A percentile compares a stretch with the other conserved stretches of the same genome.
Conservation (phyloP, 169 alveolate genomes). For the Plasmodium knowlesi region DNA sequence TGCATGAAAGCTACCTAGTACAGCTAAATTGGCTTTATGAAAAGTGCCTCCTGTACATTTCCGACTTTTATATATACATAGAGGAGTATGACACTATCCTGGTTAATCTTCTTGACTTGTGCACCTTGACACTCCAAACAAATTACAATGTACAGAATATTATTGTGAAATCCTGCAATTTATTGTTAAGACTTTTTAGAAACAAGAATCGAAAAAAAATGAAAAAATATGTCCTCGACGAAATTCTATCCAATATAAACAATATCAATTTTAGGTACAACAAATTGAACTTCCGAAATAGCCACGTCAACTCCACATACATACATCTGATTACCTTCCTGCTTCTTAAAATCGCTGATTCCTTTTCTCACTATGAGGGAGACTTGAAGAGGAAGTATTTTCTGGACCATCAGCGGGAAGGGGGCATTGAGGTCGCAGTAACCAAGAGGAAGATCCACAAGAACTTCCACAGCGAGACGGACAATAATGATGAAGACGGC, state of each 20-base stretch:
- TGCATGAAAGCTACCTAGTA: constrained; percentile 42
- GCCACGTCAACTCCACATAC: constrained; percentile 36
- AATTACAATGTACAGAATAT: constrained; percentile 54
- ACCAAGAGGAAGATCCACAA: background rate
- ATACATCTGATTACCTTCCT: constrained; percentile 35
- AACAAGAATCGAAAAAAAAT: constrained; percentile 7
- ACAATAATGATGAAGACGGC: background rate
- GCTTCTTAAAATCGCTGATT: constrained; percentile 49
- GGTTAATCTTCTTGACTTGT: constrained; percentile 33
- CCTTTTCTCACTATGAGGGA: constrained; percentile 46
- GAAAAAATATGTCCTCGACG: constrained; percentile 51
- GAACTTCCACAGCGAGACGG: background rate
- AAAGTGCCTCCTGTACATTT: constrained; percentile 34
- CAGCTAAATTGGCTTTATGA: constrained; percentile 43
- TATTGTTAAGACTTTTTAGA: constrained; percentile 18
- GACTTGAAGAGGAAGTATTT: constrained; percentile 36
- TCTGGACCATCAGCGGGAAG: background rate
- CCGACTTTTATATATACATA: constrained; percentile 28
- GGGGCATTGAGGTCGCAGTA: background rate
- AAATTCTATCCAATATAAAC: constrained; percentile 30
- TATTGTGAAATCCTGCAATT: constrained; percentile 30
- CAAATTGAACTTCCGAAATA: constrained; percentile 48
- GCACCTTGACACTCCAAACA: constrained; percentile 39
- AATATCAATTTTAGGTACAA: constrained; percentile 56
- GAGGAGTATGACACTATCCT: constrained; percentile 61